Evolutionary conservation across 495 filamentous ascomycete species (phyloP).

Genomic region (Lineolata rhizophorae): DNA sequence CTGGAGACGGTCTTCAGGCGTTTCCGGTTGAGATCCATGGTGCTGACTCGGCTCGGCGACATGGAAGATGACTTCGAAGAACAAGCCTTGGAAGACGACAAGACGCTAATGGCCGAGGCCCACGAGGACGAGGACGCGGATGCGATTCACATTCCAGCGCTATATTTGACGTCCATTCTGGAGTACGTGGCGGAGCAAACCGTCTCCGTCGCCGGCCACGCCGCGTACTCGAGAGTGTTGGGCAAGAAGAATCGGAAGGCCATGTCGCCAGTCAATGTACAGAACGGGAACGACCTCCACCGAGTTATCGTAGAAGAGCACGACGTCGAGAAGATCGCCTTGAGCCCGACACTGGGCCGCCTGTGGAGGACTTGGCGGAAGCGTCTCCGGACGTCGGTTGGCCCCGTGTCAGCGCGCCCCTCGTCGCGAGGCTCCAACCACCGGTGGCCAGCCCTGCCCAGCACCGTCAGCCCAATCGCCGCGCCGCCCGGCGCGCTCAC

Average conservation of each 20-base stretch:
- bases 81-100: conserved; percentile 33
- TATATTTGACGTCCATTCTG: conserved; percentile 84
- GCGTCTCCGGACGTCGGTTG: conserved; percentile 31
- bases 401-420: conserved; percentile 13
- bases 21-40: conserved; percentile 85
- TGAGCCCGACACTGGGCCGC: conserved; percentile 68
- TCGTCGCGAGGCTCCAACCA: conserved; percentile 2
- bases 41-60: conserved; percentile 88
- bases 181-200: conserved; percentile 89
- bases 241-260: conserved; percentile 20
- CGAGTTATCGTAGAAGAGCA: conserved; percentile 65
- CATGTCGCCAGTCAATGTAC: neutral
- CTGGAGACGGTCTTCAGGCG: conserved; percentile 77
- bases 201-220: conserved; percentile 69
- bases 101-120: conserved; percentile 28
- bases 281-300: conserved; percentile 20
- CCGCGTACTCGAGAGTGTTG: conserved; percentile 49
- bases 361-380: conserved; percentile 95
- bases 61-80: conserved; percentile 97
- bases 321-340: conserved; percentile 82
- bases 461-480: conserved; percentile 6
- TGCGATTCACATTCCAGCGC: conserved; percentile 33
- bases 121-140: conserved; percentile 17
- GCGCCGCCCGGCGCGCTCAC: conserved; percentile 3
- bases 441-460: conserved; percentile 6